Evolutionary conservation across 1,284 basidiomycete genomes (phyloP).

Genomic region (Puccinia hordei): DNA sequence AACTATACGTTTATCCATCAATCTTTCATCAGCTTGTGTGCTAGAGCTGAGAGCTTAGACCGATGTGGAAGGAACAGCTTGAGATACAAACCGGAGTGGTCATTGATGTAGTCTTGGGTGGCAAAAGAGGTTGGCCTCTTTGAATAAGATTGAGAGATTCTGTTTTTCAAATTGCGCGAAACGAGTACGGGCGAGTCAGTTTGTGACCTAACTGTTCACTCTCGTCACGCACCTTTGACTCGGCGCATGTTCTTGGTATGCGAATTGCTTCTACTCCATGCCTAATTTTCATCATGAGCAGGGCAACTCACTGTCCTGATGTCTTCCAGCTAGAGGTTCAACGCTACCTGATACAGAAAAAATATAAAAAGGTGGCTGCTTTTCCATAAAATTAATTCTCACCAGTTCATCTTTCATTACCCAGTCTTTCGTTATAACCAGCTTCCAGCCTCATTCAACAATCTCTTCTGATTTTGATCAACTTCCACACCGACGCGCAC

Average conservation of each 20-base stretch:
- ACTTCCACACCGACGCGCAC: not conserved
- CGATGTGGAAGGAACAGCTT: not conserved
- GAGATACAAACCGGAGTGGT: not conserved
- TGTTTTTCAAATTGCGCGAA: too few relatives aligned
- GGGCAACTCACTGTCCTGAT: conserved; percentile 4
- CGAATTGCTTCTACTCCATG: not conserved
- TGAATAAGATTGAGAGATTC: too few relatives aligned
- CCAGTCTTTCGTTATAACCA: not conserved
- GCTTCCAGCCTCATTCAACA: not conserved
- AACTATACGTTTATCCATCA: too few relatives aligned
- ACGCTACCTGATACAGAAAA: not conserved
- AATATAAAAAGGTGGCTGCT: not conserved
- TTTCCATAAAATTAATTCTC: not conserved
- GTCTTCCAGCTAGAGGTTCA: not conserved
- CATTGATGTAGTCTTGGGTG: not conserved
- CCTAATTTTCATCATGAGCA: conserved; percentile 16
- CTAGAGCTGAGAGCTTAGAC: too few relatives aligned
- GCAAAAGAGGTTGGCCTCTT: not conserved
- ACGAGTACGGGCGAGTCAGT: not conserved
- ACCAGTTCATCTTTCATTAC: not conserved
- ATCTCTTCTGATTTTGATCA: not conserved
- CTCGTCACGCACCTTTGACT: not conserved
- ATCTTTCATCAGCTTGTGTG: too few relatives aligned
- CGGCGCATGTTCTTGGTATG: not conserved
- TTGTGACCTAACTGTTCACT: not conserved